A percentile compares a stretch with the other conserved stretches of the same genome.
Conservation (phyloP, 2,329 filamentous ascomycete genomes). For the Ambrosiella beaveri region DNA sequence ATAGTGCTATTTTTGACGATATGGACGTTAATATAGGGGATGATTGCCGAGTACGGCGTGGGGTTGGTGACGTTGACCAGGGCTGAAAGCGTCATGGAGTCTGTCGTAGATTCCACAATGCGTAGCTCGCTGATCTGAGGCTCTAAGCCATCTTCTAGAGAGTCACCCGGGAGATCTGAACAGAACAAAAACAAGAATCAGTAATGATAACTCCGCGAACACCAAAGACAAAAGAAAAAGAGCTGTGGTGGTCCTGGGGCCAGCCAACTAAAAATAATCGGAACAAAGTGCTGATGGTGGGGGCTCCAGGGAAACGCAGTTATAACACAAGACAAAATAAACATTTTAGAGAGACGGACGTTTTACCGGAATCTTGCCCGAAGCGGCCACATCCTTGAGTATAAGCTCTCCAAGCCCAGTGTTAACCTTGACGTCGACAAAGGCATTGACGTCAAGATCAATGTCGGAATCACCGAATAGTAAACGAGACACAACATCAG, state of each 20-base stretch:
- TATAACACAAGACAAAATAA: conserved; percentile 6
- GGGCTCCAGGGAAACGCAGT: conserved; percentile 2
- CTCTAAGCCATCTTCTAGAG: conserved; percentile 25
- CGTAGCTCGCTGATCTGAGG: conserved; percentile 55
- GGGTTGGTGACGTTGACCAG: conserved; percentile 77
- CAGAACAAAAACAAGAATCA: conserved; percentile 3
- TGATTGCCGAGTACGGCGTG: conserved; percentile 61
- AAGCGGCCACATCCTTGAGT: conserved; percentile 67
- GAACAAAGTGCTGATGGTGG: not conserved
- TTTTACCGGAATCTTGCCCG: conserved; percentile 80
- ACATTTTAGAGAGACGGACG: conserved; percentile 51
- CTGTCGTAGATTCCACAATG: conserved; percentile 54
- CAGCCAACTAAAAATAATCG: conserved; percentile 26
- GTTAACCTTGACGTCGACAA: conserved; percentile 65
- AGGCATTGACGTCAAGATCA: conserved; percentile 56
- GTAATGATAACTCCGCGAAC: conserved; percentile 6
- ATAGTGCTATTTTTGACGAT: conserved; percentile 55
- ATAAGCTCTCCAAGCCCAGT: conserved; percentile 69
- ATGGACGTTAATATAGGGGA: conserved; percentile 69
- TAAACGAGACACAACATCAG: conserved; percentile 62
- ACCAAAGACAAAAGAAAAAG: conserved; percentile 1
- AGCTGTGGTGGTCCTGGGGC: conserved; percentile 34
- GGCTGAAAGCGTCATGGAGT: conserved; percentile 54
- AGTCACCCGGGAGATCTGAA: conserved; percentile 20
- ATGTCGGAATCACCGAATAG: conserved; percentile 57